Base-by-base conservation (phyloP, 2,329 filamentous ascomycete genomes). In the Colletotrichum kahawae region DNA sequence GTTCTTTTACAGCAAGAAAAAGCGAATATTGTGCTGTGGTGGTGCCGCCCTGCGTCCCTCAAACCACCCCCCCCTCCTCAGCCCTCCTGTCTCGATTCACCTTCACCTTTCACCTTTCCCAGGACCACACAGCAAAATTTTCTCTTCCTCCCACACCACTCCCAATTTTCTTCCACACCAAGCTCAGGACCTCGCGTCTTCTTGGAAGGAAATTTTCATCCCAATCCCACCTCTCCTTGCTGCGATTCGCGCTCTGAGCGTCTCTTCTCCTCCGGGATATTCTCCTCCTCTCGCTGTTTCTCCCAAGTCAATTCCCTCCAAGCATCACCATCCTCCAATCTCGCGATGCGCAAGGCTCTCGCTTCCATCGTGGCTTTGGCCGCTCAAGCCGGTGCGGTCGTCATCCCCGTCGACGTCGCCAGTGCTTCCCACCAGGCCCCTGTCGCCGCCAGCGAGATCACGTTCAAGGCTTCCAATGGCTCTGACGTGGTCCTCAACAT, bases 401-500 rank as follows among this genome's bases (percentile, higher is more conserved):
- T 57, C n/a, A 29, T 75, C 6, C 56, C 63, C 48, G 56, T 51
- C 8, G 56, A 31, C 29, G 56, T 24, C 33, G 60, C 13, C 60
- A 63, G 29, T 18, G n/a, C 13, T 33, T 12, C 33, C 13, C 31
- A 33, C 9, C 18, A 33, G 9, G 56, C 38, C n/a, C 34, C 36
- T 16, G 16, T 38, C 16, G 14, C 18, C 31, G 8, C 13, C 29
- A n/a, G 16, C 9, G 48, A 57, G 34, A 24, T 75, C 62, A 21
- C n/a, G 8, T 75, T 72, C 72, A 68, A 62, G 33, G 69, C 72
- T 5, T 48, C 69, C 63, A 72, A 72, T 31, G 63, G 69, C 56
- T 75, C 63, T 33, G 38, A 59, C 18, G 43, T 64, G 27, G 21
- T 67, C 34, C 18, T 72, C 34, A 62, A 63, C 54, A 18, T 71